These are phyloP conservation scores for Arachnomyces sp. DNA, from an alignment of 2,329 filamentous ascomycete genomes.

Conservation along the genomic window DNA sequence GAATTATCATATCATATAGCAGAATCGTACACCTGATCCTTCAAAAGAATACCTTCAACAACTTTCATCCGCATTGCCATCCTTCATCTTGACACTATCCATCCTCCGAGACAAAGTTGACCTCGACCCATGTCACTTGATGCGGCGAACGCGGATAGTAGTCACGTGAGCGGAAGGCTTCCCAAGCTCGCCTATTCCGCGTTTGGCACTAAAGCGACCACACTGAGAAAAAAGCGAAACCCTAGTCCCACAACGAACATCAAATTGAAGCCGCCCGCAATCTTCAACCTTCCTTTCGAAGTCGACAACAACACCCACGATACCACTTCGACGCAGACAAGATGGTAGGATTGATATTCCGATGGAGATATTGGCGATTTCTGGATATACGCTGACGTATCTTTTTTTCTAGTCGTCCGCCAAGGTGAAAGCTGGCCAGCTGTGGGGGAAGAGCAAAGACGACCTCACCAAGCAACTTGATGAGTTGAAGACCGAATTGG, in stretches of 20 bases:
- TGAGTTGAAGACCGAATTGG: slow-evolving; percentile 93
- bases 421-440: slow-evolving; percentile 88
- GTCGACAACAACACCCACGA: slow-evolving; percentile 48
- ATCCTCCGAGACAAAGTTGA: slow-evolving; percentile 4
- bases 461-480: slow-evolving; percentile 92
- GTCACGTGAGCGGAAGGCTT: slow-evolving; percentile 21
- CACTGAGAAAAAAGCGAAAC: slow-evolving; percentile 26
- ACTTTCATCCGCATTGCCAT: slow-evolving; percentile 7
- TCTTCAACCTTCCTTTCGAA: slow-evolving; percentile 27
- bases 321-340: slow-evolving; percentile 6
- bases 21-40: too few relatives aligned
- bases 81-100: slow-evolving; percentile 12
- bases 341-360: slow-evolving; percentile 1
- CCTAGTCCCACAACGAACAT: slow-evolving; percentile 38
- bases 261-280: slow-evolving; percentile 30
- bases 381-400: slow-evolving; percentile 16
- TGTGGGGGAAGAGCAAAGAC: slow-evolving; percentile 99
- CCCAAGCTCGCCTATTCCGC: slow-evolving; percentile 22
- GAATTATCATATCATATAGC: too few relatives aligned
- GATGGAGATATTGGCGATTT: not conserved
- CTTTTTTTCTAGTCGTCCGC: slow-evolving; percentile 46
- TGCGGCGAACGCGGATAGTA: slow-evolving; percentile 12
- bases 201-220: slow-evolving; percentile 11
- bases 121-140: slow-evolving; percentile 5
- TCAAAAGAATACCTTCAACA: not conserved